Evolutionary conservation across 2,329 filamentous ascomycete genomes (phyloP).

Genomic region (Scedosporium apiospermum): DNA sequence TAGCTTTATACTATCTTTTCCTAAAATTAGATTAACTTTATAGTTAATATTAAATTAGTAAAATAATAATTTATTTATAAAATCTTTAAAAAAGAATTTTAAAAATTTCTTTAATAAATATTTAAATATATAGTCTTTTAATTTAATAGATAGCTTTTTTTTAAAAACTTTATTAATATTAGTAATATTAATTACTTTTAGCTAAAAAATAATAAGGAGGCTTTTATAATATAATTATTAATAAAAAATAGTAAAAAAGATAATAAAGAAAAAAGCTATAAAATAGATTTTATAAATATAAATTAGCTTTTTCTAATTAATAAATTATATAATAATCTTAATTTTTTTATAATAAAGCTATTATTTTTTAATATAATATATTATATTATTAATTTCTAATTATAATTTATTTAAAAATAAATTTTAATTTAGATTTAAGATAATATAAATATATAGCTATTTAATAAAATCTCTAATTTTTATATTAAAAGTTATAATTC

Average conservation of each 20-base stretch:
- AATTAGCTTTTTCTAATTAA: background rate
- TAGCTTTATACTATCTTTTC: background rate
- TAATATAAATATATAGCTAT: background rate
- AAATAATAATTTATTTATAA: background rate
- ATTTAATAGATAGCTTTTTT: background rate
- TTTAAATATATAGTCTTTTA: background rate
- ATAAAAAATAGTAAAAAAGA: background rate
- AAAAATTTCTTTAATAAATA: background rate
- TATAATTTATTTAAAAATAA: background rate
- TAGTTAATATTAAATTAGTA: background rate
- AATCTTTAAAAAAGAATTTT: background rate
- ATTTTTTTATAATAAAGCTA: background rate
- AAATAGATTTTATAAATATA: background rate
- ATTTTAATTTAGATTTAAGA: background rate
- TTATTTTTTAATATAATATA: background rate
- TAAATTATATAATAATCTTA: background rate
- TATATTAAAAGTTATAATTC: background rate
- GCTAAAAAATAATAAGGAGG: background rate
- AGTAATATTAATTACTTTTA: background rate
- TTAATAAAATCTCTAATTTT: background rate
- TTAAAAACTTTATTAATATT: background rate
- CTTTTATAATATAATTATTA: background rate
- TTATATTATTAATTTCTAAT: background rate
- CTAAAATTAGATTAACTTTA: background rate
- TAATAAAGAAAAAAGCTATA: background rate